Evolutionary conservation across 192 early-diverging fungal genomes (phyloP).

Genomic region (Paraglomus brasilianum): DNA sequence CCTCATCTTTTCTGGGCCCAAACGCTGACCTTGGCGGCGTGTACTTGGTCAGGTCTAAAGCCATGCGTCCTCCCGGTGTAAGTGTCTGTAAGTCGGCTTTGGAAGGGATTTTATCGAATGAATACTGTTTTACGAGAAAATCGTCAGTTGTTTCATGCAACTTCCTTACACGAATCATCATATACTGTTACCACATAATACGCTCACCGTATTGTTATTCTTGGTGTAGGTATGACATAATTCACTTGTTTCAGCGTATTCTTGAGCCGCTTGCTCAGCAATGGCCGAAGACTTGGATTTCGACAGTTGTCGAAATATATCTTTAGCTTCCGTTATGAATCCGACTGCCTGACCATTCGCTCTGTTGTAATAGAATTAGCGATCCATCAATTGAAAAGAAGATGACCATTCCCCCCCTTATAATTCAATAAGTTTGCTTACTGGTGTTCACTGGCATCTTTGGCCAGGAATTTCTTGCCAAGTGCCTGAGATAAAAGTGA

Average conservation of each 20-base stretch:
- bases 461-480: constrained; percentile 52
- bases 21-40: constrained; percentile 3
- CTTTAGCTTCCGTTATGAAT: constrained; percentile 49
- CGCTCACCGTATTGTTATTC: constrained; percentile 56
- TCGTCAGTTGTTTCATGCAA: neutral
- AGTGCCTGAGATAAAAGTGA: constrained; percentile 44
- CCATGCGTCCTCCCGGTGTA: constrained; percentile 51
- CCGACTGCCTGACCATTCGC: constrained; percentile 57
- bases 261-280: constrained; percentile 45
- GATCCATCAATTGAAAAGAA: neutral
- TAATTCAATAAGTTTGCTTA: constrained; percentile 32
- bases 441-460: constrained; percentile 60
- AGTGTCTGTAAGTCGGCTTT: constrained; percentile 47
- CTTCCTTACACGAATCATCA: neutral
- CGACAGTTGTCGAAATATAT: constrained; percentile 42
- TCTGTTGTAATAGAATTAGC: constrained; percentile 27
- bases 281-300: constrained; percentile 47
- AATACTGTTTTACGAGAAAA: constrained; percentile 32
- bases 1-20: neutral
- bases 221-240: constrained; percentile 41
- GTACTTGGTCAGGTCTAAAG: constrained; percentile 13
- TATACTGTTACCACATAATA: neutral
- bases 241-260: constrained; percentile 48
- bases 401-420: neutral
- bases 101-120: constrained; percentile 51